Percentiles rank a stretch among this genome's conserved stretches.
These are phyloP conservation scores for Mesotaenium endlicherianum DNA, from an alignment of 139 green algal genomes.

Conservation along the genomic window DNA sequence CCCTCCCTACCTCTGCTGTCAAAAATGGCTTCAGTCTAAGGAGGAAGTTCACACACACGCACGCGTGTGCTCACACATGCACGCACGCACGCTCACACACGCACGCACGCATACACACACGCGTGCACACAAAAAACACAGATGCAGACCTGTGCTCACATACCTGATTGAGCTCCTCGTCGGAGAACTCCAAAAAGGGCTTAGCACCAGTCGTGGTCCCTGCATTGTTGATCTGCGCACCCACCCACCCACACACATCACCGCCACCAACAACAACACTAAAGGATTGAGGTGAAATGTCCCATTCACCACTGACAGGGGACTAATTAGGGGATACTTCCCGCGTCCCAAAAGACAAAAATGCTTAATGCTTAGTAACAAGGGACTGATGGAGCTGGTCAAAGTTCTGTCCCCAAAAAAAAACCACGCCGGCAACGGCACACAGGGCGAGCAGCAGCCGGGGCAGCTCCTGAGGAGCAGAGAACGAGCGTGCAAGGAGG, in stretches of 20 bases:
- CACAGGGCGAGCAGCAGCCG: neutral
- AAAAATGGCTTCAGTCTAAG: too few relatives aligned
- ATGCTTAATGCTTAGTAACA: too few relatives aligned
- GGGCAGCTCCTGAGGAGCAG: neutral
- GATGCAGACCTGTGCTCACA: neutral
- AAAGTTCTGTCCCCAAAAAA: too few relatives aligned
- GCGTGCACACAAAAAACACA: neutral
- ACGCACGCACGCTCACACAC: neutral
- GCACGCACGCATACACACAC: neutral
- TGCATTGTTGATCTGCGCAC: slow-evolving; percentile 70
- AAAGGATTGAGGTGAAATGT: too few relatives aligned
- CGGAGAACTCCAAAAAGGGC: slow-evolving; percentile 53
- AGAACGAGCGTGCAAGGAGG: neutral
- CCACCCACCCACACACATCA: neutral
- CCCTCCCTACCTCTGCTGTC: too few relatives aligned
- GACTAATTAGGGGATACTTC: too few relatives aligned
- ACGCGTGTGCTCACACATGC: neutral
- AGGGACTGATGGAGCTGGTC: too few relatives aligned
- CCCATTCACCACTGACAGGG: too few relatives aligned
- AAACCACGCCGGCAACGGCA: too few relatives aligned
- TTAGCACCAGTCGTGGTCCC: slow-evolving; percentile 70
- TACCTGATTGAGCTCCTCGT: slow-evolving; percentile 57
- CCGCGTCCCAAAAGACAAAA: too few relatives aligned
- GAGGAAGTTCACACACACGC: neutral
- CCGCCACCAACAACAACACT: too few relatives aligned